These are phyloP conservation scores for Debaryomyces udenii DNA, from an alignment of 1,139 yeast genomes.

Conservation along the genomic window DNA sequence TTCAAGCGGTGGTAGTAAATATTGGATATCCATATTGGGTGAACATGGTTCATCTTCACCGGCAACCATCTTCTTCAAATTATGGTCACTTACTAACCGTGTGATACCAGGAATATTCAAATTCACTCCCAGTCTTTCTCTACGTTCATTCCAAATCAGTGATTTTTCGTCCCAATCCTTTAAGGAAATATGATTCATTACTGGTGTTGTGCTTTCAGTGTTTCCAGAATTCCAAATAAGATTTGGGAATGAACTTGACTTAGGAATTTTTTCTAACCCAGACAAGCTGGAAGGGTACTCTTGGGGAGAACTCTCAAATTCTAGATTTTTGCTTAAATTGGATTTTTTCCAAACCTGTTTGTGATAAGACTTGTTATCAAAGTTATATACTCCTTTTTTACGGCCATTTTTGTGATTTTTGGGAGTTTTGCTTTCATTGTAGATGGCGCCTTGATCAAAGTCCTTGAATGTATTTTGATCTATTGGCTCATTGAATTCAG, in stretches of 20 bases:
- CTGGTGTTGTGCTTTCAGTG: slow-evolving; percentile 12
- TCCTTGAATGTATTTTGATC: slow-evolving; percentile 25
- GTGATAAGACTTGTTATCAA: background rate
- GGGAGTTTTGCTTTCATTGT: slow-evolving; percentile 1
- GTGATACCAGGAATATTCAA: slow-evolving; percentile 16
- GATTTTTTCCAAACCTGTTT: background rate
- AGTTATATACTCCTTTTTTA: slow-evolving; percentile 1
- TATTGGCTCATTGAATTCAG: slow-evolving; percentile 30
- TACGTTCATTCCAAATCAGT: slow-evolving; percentile 25
- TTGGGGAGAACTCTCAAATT: slow-evolving; percentile 11
- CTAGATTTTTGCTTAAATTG: background rate
- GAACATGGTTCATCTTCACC: background rate
- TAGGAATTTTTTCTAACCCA: slow-evolving; percentile 41
- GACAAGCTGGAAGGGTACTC: slow-evolving; percentile 22
- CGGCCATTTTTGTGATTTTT: background rate
- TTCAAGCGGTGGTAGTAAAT: slow-evolving; percentile 26
- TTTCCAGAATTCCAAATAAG: slow-evolving; percentile 7
- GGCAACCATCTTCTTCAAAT: slow-evolving; percentile 9
- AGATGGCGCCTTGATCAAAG: slow-evolving; percentile 28
- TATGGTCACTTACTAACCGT: slow-evolving; percentile 18
- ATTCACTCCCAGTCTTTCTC: slow-evolving; percentile 28
- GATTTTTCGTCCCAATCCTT: slow-evolving; percentile 37
- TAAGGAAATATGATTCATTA: slow-evolving; percentile 28
- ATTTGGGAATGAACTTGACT: slow-evolving; percentile 12
- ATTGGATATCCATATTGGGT: slow-evolving; percentile 9